phyloP scores from a whole-genome alignment of 2,329 filamentous ascomycete genomes.

The Thermothelomyces thermophilus region DNA sequence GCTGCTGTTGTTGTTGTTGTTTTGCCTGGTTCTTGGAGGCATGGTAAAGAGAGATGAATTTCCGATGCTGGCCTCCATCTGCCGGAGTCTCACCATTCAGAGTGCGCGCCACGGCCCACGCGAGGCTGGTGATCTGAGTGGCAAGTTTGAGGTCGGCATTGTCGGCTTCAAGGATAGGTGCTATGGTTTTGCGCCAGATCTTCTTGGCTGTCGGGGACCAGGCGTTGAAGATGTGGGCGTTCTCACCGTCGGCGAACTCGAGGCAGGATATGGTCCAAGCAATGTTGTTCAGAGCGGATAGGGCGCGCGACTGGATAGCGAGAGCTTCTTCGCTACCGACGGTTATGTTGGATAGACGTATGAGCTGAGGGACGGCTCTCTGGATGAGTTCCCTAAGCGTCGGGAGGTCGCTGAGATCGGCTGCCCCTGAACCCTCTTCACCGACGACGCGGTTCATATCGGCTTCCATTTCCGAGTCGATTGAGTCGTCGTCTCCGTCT shows the following conservation, averaged over 20 bases:
- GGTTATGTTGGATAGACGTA: conserved; percentile 40
- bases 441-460: conserved; percentile 61
- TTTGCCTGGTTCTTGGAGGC: conserved; percentile 42
- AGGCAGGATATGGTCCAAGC: conserved; percentile 59
- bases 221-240: conserved; percentile 43
- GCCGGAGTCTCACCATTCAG: conserved; percentile 45
- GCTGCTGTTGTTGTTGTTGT: conserved; percentile 22
- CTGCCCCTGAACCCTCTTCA: conserved; percentile 36
- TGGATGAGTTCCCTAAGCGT: conserved; percentile 45
- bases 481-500: conserved; percentile 36
- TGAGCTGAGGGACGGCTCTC: conserved; percentile 42
- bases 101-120: conserved; percentile 57
- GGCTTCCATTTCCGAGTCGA: conserved; percentile 45
- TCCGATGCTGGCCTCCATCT: conserved; percentile 48
- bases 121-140: conserved; percentile 56
- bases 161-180: conserved; percentile 52
- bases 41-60: conserved; percentile 60
- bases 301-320: conserved; percentile 45
- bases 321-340: conserved; percentile 37
- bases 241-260: conserved; percentile 50
- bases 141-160: conserved; percentile 56
- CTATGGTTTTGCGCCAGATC: conserved; percentile 53
- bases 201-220: conserved; percentile 49
- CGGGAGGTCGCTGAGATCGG: conserved; percentile 45
- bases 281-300: conserved; percentile 60